A percentile compares a stretch with the other conserved stretches of the same genome.
Conservation (phyloP, 768 basidiomycete species). For the Hebeloma cylindrosporum region DNA sequence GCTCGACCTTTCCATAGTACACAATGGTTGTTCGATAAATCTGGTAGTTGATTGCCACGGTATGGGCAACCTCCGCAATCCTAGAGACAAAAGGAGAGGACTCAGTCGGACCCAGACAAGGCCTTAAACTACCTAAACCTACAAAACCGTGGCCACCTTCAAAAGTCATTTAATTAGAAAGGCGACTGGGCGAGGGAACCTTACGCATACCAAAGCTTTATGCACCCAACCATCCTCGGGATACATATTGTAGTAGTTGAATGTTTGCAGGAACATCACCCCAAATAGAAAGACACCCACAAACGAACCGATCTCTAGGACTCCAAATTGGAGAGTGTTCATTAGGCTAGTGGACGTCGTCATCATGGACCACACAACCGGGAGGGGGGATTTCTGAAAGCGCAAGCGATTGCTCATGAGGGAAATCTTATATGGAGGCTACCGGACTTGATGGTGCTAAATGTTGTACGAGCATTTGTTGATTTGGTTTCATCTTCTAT, state of each 20-base stretch:
- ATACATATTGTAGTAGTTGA: slow-evolving; percentile 25
- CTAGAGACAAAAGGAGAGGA: slow-evolving; percentile 9
- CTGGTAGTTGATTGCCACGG: slow-evolving; percentile 25
- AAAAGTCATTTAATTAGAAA: background rate
- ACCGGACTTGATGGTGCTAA: no score
- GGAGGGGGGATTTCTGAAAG: no score
- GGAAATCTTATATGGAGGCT: no score
- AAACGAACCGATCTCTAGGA: slow-evolving; percentile 27
- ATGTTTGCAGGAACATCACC: slow-evolving; percentile 25
- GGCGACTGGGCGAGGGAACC: background rate
- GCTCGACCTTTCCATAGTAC: slow-evolving; percentile 23
- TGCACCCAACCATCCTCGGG: slow-evolving; percentile 22
- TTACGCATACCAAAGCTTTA: slow-evolving; percentile 22
- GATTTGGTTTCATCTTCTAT: no score
- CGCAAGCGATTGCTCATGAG: no score
- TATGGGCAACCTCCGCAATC: slow-evolving; percentile 30
- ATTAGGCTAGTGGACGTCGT: slow-evolving; percentile 13
- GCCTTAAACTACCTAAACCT: background rate
- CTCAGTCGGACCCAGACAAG: background rate
- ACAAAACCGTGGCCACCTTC: slow-evolving; percentile 15
- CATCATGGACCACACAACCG: no score
- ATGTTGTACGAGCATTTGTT: no score
- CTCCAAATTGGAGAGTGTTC: slow-evolving; percentile 25
- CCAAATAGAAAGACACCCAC: slow-evolving; percentile 30
- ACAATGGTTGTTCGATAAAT: slow-evolving; percentile 33